A percentile compares a stretch with the other conserved stretches of the same genome.
Conservation (phyloP, 345 rosid genomes). For the Tarenaya hassleriana region DNA sequence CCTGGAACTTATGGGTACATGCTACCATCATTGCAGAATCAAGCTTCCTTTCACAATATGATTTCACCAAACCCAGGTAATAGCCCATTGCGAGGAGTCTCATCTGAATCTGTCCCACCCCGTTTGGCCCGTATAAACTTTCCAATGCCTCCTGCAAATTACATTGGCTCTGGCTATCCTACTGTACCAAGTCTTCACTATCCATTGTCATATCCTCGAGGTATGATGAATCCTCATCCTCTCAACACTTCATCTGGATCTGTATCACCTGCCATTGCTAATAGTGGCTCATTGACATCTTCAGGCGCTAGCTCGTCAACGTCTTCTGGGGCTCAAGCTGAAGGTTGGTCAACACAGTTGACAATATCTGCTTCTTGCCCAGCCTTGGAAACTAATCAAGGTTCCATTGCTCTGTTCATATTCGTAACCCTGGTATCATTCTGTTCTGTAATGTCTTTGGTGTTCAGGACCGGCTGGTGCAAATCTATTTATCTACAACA, state of each 20-base stretch:
- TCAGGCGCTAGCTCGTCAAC: constrained; percentile 43
- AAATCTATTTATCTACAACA: constrained; percentile 90
- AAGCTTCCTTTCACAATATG: constrained; percentile 54
- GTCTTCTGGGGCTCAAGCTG: constrained; percentile 57
- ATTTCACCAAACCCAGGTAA: constrained; percentile 62
- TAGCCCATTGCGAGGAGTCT: constrained; percentile 40
- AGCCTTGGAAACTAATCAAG: constrained; percentile 2
- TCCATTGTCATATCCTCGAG: constrained; percentile 72
- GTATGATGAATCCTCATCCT: constrained; percentile 54
- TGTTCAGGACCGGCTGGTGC: constrained; percentile 90
- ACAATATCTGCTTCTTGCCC: neutral
- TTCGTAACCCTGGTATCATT: constrained; percentile 1
- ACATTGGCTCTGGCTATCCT: constrained; percentile 57
- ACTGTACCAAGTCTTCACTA: constrained; percentile 60
- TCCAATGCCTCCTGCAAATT: constrained; percentile 61
- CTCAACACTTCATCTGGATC: constrained; percentile 47
- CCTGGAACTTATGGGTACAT: constrained; percentile 88
- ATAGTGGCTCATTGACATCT: constrained; percentile 40
- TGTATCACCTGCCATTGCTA: constrained; percentile 38
- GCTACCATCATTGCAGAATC: constrained; percentile 79
- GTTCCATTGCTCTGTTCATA: neutral
- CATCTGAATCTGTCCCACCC: constrained; percentile 38
- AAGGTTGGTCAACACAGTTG: constrained; percentile 42
- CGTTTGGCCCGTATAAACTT: constrained; percentile 68
- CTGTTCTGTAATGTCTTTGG: neutral